phyloP scores from a whole-genome alignment of 1,139 yeast species.

The Candida sojae region DNA sequence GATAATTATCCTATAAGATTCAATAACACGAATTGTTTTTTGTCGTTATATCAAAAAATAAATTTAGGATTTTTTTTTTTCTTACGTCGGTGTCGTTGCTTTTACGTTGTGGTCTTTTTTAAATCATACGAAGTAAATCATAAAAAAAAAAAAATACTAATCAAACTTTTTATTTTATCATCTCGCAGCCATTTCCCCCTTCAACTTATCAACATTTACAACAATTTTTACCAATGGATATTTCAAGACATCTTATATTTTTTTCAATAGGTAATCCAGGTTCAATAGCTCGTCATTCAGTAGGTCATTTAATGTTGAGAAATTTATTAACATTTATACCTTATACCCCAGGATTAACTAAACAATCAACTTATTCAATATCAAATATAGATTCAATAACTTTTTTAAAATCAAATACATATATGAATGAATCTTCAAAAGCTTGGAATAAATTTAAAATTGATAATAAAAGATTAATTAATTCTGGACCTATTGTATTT shows the following conservation, averaged over 20 bases:
- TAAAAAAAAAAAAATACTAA: too few species aligned
- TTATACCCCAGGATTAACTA: constrained; percentile 14
- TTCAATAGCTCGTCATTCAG: constrained; percentile 38
- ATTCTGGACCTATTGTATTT: constrained; percentile 18
- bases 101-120: too few species aligned
- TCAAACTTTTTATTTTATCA: background rate
- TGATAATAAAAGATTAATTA: constrained; percentile 17
- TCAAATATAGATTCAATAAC: constrained; percentile 21
- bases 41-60: too few species aligned
- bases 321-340: constrained; percentile 16
- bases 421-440: constrained; percentile 44
- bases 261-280: constrained; percentile 51
- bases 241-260: constrained; percentile 19
- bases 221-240: background rate
- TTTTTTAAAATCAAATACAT: constrained; percentile 39
- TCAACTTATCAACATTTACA: background rate
- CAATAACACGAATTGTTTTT: too few species aligned
- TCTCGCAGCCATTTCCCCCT: background rate
- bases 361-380: constrained; percentile 25
- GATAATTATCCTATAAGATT: too few species aligned
- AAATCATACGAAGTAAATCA: too few species aligned
- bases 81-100: too few species aligned
- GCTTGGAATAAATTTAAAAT: constrained; percentile 28
- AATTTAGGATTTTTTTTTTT: too few species aligned
- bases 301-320: constrained; percentile 40